Conservation (phyloP, 2,329 filamentous ascomycete genomes). For the Alternaria tenuissima region DNA sequence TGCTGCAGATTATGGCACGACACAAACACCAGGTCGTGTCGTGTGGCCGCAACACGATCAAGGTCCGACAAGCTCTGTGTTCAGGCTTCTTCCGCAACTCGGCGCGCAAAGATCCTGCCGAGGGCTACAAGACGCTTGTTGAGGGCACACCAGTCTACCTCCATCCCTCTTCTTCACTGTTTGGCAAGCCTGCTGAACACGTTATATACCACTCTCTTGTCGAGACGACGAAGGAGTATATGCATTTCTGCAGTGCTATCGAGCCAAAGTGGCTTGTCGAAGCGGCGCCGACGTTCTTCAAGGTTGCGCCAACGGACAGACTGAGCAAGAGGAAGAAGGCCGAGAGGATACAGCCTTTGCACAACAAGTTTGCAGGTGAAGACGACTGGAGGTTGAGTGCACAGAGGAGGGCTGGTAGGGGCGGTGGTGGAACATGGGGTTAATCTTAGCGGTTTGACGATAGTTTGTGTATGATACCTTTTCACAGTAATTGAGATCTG, state of each 20-base stretch:
- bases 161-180: conserved; percentile 89
- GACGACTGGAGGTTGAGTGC: conserved; percentile 95
- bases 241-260: conserved; percentile 92
- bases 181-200: conserved; percentile 95
- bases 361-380: conserved; percentile 89
- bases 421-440: conserved; percentile 94
- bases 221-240: conserved; percentile 96
- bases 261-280: conserved; percentile 95
- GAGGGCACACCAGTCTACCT: conserved; percentile 95
- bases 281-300: conserved; percentile 98
- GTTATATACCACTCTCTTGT: conserved; percentile 93
- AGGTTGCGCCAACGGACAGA: conserved; percentile 86
- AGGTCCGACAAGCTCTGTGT: conserved; percentile 88
- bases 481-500: not conserved
- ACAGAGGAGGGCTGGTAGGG: conserved; percentile 83
- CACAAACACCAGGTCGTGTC: conserved; percentile 84
- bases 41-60: conserved; percentile 86
- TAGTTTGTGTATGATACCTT: not conserved
- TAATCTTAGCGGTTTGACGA: conserved; percentile 48
- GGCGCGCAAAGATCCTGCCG: conserved; percentile 92
- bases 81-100: conserved; percentile 95
- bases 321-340: conserved; percentile 92
- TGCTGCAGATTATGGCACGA: conserved; percentile 91
- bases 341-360: conserved; percentile 92
- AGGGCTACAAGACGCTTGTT: conserved; percentile 97